Evolutionary conservation across 345 rosid genomes (phyloP).

Genomic region (Lepidium didymum): DNA sequence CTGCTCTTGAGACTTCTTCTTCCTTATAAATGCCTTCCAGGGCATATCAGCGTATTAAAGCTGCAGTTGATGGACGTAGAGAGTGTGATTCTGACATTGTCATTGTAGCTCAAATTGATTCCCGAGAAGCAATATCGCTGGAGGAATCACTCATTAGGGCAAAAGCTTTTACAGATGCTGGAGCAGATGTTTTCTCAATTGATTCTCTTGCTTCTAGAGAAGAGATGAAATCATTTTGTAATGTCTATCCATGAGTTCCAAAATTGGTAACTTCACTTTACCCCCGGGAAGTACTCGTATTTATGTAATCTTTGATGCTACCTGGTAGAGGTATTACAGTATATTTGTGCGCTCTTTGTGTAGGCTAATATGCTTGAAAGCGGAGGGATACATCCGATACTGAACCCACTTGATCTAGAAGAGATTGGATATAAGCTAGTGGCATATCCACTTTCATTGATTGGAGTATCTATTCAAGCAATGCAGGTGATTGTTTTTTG

Average conservation of each 20-base stretch:
- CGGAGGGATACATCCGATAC: constrained; percentile 77
- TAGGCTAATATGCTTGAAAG: constrained; percentile 92
- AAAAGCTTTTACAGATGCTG: constrained; percentile 88
- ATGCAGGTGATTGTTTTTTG: constrained; percentile 57
- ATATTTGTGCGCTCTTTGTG: background rate
- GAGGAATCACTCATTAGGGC: constrained; percentile 82
- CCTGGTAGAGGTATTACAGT: constrained; percentile 1
- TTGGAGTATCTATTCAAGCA: constrained; percentile 82
- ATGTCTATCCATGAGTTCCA: constrained; percentile 65
- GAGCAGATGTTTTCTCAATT: constrained; percentile 83
- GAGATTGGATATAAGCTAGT: constrained; percentile 82
- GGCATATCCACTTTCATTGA: constrained; percentile 73
- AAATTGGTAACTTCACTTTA: constrained; percentile 53
- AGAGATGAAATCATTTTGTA: constrained; percentile 93
- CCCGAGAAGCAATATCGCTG: constrained; percentile 73
- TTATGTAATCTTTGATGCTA: background rate
- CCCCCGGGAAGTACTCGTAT: background rate
- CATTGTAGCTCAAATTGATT: constrained; percentile 76
- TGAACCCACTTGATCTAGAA: constrained; percentile 70
- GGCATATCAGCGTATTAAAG: too few relatives aligned
- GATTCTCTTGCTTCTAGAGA: constrained; percentile 77
- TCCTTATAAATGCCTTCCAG: too few relatives aligned
- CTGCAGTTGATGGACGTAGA: constrained; percentile 80
- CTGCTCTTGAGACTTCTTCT: too few relatives aligned
- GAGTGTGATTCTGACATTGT: constrained; percentile 74